These are phyloP conservation scores for Daedalea quercina DNA, from an alignment of 768 basidiomycete genomes.

Conservation along the genomic window DNA sequence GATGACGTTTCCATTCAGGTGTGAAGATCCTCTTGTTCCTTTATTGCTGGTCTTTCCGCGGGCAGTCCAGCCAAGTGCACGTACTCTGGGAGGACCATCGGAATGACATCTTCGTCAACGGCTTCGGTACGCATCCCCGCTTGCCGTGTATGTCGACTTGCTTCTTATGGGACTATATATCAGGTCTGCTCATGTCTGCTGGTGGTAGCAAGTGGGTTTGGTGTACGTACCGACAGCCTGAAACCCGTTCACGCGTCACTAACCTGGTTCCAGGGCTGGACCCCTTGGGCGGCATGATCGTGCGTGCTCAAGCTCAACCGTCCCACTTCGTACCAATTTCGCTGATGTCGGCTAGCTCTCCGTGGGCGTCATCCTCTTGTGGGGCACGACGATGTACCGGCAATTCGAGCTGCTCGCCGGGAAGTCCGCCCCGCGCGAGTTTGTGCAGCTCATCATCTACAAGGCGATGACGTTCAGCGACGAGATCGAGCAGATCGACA, in stretches of 20 bases:
- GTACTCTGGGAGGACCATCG: constrained; percentile 96
- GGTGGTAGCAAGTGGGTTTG: constrained; percentile 75
- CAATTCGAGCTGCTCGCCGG: constrained; percentile 89
- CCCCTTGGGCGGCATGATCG: constrained; percentile 71
- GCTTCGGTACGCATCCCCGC: constrained; percentile 49
- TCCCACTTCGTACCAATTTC: constrained; percentile 3
- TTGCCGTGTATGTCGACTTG: too few species aligned
- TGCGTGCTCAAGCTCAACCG: too few species aligned
- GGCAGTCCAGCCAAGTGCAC: constrained; percentile 83
- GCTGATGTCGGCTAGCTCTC: constrained; percentile 52
- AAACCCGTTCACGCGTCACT: neutral
- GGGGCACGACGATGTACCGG: constrained; percentile 67
- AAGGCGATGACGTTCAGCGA: constrained; percentile 86
- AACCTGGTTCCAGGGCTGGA: constrained; percentile 49
- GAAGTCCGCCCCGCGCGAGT: constrained; percentile 86
- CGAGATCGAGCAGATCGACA: constrained; percentile 83
- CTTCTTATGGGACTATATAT: too few species aligned
- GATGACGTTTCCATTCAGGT: constrained; percentile 32
- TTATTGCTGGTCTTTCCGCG: constrained; percentile 76
- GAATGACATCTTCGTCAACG: constrained; percentile 85
- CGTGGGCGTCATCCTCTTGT: constrained; percentile 70
- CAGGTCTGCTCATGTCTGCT: constrained; percentile 80
- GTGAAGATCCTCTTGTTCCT: constrained; percentile 84
- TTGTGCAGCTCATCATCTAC: constrained; percentile 87
- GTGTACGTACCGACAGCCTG: constrained; percentile 47